Conservation (phyloP, 345 rosid genomes). For the Luvunga scandens region DNA sequence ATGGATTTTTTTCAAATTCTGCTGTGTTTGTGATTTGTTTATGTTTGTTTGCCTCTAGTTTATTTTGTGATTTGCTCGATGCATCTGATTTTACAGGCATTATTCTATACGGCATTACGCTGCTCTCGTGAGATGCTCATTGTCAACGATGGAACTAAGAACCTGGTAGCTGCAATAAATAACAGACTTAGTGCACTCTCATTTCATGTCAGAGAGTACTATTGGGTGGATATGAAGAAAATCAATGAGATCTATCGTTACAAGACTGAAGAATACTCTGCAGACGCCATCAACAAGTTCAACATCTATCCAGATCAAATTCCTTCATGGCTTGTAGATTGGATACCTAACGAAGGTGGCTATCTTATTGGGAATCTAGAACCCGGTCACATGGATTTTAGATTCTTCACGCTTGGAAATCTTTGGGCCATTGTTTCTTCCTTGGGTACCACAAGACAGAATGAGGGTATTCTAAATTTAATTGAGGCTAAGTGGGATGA, state of each 20-base stretch:
- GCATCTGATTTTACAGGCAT: conserved; percentile 49
- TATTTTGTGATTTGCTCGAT: conserved; percentile 3
- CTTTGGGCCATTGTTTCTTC: conserved; percentile 81
- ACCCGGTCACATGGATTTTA: conserved; percentile 98
- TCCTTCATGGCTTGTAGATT: conserved; percentile 92
- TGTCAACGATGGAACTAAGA: conserved; percentile 79
- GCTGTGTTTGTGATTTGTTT: neutral
- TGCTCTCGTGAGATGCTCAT: conserved; percentile 82
- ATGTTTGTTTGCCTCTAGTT: neutral
- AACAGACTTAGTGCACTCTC: conserved; percentile 84
- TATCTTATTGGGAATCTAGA: conserved; percentile 89
- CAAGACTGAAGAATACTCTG: conserved; percentile 90
- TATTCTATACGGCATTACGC: conserved; percentile 89
- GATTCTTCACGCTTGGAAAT: conserved; percentile 96
- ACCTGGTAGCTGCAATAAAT: conserved; percentile 77
- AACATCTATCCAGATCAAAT: conserved; percentile 96
- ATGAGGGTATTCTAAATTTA: conserved; percentile 70
- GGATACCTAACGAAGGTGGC: conserved; percentile 89
- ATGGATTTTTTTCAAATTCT: neutral
- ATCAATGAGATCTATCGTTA: conserved; percentile 94
- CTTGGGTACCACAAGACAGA: conserved; percentile 67
- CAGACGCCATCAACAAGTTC: conserved; percentile 86
- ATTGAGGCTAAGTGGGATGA: conserved; percentile 91
- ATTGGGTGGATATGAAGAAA: conserved; percentile 83
- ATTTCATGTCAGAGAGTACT: conserved; percentile 87